Conservation (phyloP, 208 protist species). For the Naegleria lovaniensis region DNA sequence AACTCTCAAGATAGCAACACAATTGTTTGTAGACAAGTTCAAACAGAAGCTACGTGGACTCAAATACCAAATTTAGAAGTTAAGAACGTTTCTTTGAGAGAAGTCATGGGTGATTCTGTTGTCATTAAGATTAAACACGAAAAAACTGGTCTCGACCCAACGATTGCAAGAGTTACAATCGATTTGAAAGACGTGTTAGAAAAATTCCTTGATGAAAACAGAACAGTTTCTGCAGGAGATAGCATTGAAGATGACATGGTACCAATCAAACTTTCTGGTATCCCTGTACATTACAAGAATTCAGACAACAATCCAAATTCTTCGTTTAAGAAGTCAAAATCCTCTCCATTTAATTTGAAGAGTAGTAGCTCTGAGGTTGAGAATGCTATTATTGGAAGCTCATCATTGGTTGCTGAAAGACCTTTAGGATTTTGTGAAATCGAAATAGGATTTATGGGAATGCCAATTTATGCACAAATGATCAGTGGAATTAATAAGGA, state of each 20-base stretch:
- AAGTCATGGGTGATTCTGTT: neutral
- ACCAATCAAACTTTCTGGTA: neutral
- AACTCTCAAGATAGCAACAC: neutral
- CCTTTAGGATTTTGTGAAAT: neutral
- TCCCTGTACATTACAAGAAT: neutral
- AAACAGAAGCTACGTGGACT: neutral
- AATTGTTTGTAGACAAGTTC: neutral
- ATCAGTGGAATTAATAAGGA: neutral
- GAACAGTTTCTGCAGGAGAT: neutral
- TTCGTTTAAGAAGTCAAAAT: neutral
- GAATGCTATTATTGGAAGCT: neutral
- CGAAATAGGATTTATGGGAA: neutral
- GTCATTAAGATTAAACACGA: neutral
- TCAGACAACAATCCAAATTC: neutral
- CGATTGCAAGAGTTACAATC: neutral
- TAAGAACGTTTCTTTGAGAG: neutral
- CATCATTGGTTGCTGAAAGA: neutral
- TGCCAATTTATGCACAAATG: slow-evolving; percentile 13
- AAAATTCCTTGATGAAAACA: neutral
- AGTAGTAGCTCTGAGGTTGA: neutral
- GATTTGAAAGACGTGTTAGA: neutral
- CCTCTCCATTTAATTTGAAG: neutral
- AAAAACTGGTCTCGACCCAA: neutral
- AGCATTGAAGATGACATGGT: neutral
- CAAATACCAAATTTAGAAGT: neutral